Base-by-base conservation (phyloP, 129 eudicot genomes). In the Centella asiatica region DNA sequence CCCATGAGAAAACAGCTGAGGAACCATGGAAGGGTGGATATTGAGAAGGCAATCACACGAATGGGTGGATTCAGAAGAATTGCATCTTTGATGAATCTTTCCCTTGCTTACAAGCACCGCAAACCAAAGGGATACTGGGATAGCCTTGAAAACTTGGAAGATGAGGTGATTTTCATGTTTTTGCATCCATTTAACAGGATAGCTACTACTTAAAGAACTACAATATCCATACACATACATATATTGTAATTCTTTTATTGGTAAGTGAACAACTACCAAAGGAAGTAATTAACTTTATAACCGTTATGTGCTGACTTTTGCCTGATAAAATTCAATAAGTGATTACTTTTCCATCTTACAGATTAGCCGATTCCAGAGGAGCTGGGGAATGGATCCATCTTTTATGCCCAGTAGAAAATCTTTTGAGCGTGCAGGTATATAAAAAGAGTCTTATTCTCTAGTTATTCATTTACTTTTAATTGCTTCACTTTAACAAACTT, bases 41-140 rank as follows among this genome's bases (percentile, higher is more conserved):
- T 90, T 70, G 97, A 90, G 80, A 90, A 86, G 68, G 97, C 94
- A 23, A 90, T 90, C 29, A 79, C 88, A 33, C 79, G 87, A 14
- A 90, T 89, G 92, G 97, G 97, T 0, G 97, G 97, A 57, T 90
- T 90, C 44, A 78, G 94, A 78, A 86, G 81, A 64, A 72, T 90
- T n/a, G 95, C 97, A 44, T 78, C 85, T 1, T 59, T 79, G 76
- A 81, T 90, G 93, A 79, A 86, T 73, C 85, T 90, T 31, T 81
- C 95, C 29, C 97, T 90, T 73, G 94, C 97, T 65, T 90, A 90
- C 72, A 90, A 90, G 74, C 87, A 83, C 47, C 87, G 95, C 18
- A 90, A 90, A 69, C 97, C 97, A 32, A 90, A 86, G 62, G 97
- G 97, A 55, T 90, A 90, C 32, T 90, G 97, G 97, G 97, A 90